Base-by-base conservation (phyloP, 2,329 filamentous ascomycete species). In the Trichoderma simmonsii region DNA sequence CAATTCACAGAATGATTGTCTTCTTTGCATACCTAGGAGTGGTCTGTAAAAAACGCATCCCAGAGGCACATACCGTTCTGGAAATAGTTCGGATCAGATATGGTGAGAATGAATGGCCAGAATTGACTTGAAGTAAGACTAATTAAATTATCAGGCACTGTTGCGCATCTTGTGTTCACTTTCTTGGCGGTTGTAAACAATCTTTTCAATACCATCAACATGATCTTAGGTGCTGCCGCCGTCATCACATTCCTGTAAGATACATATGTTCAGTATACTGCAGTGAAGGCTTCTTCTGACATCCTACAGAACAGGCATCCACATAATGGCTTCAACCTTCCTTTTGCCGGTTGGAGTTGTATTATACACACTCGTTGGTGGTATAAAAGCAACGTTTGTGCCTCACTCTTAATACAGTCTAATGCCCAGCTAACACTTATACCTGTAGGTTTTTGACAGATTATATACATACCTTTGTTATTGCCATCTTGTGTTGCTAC, bases 1-100 rank as follows among this genome's bases (percentile, higher is more conserved):
- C 1, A 34, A 34, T 1, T 8, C 61, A 18, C 11, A 67, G 51
- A 8, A 60, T 69, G 54, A 69, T 69, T 24, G 65, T 69, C 8
- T 69, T 69, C 56, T 69, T 69, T 8, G 54, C 65, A 11, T 69
- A 69, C 18, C 65, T 69, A 4, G 65, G 65, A 8, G 65, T 69
- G 2, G 65, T 69, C 5, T 69, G 65, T 32, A 69, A 69, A 6
- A 69, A 69, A 28, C 65, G 65, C 14, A 69, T 69, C 5, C 65
- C 65, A 43, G 54, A 69, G 30, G 65, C 65, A 21, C 65, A 69
- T 14, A 69, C 65, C 21, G 56, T 69, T 24, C 65, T 69, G 3
- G 65, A 69, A 32, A 69, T 69, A 14, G 56, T 69, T 14, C 54
- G 65, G n/a, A 69, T 69, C 21, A 32, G 65, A 69, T 69, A 69